These are phyloP conservation scores for Astraeus odoratus DNA, from an alignment of 768 basidiomycete genomes.

Conservation along the genomic window DNA sequence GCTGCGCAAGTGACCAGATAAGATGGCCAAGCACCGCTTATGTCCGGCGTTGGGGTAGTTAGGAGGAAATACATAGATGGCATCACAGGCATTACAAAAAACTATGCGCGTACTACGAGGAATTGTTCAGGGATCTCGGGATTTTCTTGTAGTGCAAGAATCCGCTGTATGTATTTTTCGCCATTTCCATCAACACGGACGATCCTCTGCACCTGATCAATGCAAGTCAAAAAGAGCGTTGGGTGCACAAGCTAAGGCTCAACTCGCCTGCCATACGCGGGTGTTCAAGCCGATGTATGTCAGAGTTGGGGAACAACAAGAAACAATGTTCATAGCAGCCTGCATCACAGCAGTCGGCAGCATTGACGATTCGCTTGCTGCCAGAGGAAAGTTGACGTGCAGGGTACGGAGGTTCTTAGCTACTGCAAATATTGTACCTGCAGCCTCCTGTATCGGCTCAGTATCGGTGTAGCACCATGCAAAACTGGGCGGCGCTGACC, in stretches of 20 bases:
- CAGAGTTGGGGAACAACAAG: slow-evolving; percentile 44
- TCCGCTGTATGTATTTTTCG: slow-evolving; percentile 29
- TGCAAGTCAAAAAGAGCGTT: not conserved
- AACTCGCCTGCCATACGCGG: slow-evolving; percentile 59
- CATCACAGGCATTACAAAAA: too few species aligned
- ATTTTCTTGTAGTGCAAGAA: slow-evolving; percentile 49
- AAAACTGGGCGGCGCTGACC: slow-evolving; percentile 26
- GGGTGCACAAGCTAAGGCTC: not conserved
- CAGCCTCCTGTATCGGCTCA: slow-evolving; percentile 10
- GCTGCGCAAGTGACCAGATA: too few species aligned
- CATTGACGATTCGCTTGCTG: slow-evolving; percentile 12
- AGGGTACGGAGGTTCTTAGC: slow-evolving; percentile 46
- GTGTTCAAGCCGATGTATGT: slow-evolving; percentile 63
- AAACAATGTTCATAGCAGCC: slow-evolving; percentile 40
- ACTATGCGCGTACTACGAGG: slow-evolving; percentile 46
- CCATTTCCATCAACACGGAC: slow-evolving; percentile 34
- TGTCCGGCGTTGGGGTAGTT: too few species aligned
- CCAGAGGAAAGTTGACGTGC: slow-evolving; percentile 50
- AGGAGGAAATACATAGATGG: too few species aligned
- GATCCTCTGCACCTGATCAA: slow-evolving; percentile 39
- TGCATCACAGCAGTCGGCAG: slow-evolving; percentile 16
- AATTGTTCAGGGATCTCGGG: slow-evolving; percentile 70
- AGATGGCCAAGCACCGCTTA: too few species aligned
- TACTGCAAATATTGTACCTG: slow-evolving; percentile 30
- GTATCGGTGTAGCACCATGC: not conserved